Base-by-base conservation (phyloP, 106 monocot genomes). In the Triglochin maritima region DNA sequence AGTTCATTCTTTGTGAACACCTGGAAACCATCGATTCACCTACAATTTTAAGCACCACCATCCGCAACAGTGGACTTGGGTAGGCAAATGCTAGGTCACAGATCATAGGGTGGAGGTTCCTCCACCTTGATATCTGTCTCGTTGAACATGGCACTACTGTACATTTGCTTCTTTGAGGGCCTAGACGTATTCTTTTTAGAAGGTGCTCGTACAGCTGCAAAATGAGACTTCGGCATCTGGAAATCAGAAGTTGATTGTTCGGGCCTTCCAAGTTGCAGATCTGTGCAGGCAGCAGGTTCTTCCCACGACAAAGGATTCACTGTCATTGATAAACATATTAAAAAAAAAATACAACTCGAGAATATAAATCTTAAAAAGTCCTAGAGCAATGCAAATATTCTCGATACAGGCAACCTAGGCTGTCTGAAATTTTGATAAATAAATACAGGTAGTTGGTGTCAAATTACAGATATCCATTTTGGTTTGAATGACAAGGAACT, bases 281-380 rank as follows among this genome's bases (percentile, higher is more conserved):
- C 56, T 6, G 50, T 61, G 71, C 15, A 10, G 17, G 71, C 71
- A 41, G 42, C 48, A 44, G 49, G 71, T 44, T 61, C 52, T 29
- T 7, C 47, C 60, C 12, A 46, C 15, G 71, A 43, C 50, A 61
- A 61, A 43, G 71, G 60, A 62, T 44, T 71, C 60, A 47, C 71
- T 71, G 50, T 9, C 6, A 29, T 14, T 9, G 7, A 29, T 17
- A 29, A 60, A 60, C 9, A 60, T 60, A 60, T 16, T 29, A 61
- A 42, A 9, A 29, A 60, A 60, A 61, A 42, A 17, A 6, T 17
- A 29, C 17, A 7, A 61, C 3, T 4, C 41, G 4, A 29, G 10
- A 61, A 42, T 61, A 10, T 17, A 61, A 60, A 43, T 60, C 6
- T 41, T 41, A 60, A 9, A 60, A 29, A 17, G 3, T 60, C 10